phyloP scores from a whole-genome alignment of 177 flowering plant genomes.

The Telopea speciosissima region DNA sequence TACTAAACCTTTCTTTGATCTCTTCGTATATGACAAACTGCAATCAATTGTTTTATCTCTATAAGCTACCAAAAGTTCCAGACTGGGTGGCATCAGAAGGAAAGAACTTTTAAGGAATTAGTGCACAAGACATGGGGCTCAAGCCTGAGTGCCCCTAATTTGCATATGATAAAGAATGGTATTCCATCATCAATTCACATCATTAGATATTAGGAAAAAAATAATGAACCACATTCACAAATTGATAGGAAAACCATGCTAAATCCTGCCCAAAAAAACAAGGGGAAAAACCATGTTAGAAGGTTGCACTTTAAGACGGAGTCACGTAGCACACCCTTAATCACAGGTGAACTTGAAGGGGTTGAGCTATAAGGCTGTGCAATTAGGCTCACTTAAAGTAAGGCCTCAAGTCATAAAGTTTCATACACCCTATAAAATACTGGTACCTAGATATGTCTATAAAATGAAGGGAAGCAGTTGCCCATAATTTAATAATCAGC shows the following conservation, averaged over 20 bases:
- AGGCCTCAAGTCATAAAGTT: too few relatives aligned
- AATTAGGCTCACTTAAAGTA: too few relatives aligned
- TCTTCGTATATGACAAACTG: conserved; percentile 78
- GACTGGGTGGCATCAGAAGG: neutral
- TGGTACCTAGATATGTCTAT: too few relatives aligned
- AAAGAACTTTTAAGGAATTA: neutral
- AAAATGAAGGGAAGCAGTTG: too few relatives aligned
- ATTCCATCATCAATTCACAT: neutral
- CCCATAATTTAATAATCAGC: too few relatives aligned
- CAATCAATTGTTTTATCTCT: conserved; percentile 6
- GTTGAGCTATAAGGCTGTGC: too few relatives aligned
- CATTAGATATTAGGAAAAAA: neutral
- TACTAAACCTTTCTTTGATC: conserved; percentile 61
- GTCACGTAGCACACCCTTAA: too few relatives aligned
- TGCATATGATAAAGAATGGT: neutral
- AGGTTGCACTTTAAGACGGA: neutral
- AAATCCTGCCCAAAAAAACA: neutral
- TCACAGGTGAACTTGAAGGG: too few relatives aligned
- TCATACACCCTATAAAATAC: too few relatives aligned
- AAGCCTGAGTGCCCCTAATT: neutral
- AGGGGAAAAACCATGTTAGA: neutral
- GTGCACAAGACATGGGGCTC: neutral
- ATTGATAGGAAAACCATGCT: neutral
- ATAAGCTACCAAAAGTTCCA: neutral
- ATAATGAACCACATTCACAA: neutral